phyloP scores from a whole-genome alignment of 2,329 filamentous ascomycete genomes.

The Neoscytalidium dimidiatum region DNA sequence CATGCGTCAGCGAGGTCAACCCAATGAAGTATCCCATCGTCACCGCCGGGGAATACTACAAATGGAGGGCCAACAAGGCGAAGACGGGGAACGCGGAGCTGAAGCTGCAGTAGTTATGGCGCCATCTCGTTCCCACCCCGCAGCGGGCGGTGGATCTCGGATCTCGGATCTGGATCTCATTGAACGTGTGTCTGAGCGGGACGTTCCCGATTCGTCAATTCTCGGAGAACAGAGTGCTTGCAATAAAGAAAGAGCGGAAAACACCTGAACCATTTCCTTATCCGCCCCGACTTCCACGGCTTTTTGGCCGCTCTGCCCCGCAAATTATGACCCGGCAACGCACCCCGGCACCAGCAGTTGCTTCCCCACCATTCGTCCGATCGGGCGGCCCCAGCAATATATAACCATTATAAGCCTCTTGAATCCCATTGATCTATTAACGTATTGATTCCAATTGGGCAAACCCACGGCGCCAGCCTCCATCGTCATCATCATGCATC shows the following conservation, averaged over 20 bases:
- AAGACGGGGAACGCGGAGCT: not conserved
- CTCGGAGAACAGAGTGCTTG: no score
- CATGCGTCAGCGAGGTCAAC: slow-evolving; percentile 33
- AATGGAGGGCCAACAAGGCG: slow-evolving; percentile 20
- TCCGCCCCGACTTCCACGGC: not conserved
- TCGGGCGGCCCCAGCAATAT: not conserved
- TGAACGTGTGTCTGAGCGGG: not conserved
- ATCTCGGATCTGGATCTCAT: not conserved
- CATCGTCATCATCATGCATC: not conserved
- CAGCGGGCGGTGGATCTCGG: not conserved
- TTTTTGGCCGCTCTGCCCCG: not conserved
- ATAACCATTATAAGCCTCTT: not conserved
- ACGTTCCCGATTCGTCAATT: no score
- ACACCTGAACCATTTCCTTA: not conserved
- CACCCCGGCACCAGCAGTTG: slow-evolving; percentile 1
- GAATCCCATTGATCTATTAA: no score
- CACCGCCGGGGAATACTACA: slow-evolving; percentile 38
- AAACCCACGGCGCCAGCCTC: not conserved
- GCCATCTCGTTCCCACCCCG: not conserved
- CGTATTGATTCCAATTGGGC: no score
- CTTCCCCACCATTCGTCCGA: not conserved
- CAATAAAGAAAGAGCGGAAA: not conserved
- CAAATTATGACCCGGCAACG: not conserved
- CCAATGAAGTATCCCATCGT: slow-evolving; percentile 38
- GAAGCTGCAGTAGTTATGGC: not conserved